phyloP scores from a whole-genome alignment of 108 stramenopile species.

The Skeletonema costatum region DNA sequence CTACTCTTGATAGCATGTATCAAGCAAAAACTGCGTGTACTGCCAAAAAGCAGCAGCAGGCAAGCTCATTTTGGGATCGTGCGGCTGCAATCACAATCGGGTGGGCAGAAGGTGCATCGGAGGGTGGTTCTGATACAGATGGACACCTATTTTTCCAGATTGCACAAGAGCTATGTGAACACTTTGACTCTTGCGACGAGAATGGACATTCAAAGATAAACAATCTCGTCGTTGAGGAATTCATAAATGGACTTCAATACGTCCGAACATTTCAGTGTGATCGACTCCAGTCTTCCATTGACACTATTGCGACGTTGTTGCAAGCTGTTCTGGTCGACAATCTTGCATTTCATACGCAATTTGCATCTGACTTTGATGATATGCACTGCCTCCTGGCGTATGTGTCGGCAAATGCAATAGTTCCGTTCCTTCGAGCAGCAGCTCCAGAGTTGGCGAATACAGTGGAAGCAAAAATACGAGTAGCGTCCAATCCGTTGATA shows the following conservation, averaged over 20 bases:
- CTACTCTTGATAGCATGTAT: slow-evolving; percentile 46
- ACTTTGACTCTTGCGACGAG: slow-evolving; percentile 59
- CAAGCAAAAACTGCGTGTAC: slow-evolving; percentile 9
- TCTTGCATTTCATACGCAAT: slow-evolving; percentile 23
- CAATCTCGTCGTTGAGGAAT: slow-evolving; percentile 14
- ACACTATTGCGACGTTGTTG: slow-evolving; percentile 18
- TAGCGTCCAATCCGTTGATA: background rate
- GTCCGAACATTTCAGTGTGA: slow-evolving; percentile 19
- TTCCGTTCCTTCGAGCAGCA: slow-evolving; percentile 27
- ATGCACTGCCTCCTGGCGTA: slow-evolving; percentile 23
- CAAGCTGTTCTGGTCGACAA: slow-evolving; percentile 37
- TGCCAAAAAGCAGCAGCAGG: background rate
- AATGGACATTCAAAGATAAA: slow-evolving; percentile 42
- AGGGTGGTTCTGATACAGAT: slow-evolving; percentile 45
- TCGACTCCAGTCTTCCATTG: background rate
- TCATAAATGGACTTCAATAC: slow-evolving; percentile 16
- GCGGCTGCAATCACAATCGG: slow-evolving; percentile 75
- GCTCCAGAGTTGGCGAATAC: slow-evolving; percentile 19
- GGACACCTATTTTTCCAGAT: slow-evolving; percentile 67
- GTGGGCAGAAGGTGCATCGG: slow-evolving; percentile 59
- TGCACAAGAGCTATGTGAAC: slow-evolving; percentile 69
- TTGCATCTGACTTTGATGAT: slow-evolving; percentile 7
- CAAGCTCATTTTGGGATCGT: slow-evolving; percentile 48
- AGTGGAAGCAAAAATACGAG: slow-evolving; percentile 22
- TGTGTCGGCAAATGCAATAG: slow-evolving; percentile 24